Evolutionary conservation across 495 filamentous ascomycete species (phyloP).

Genomic region (Xylaria venustula): DNA sequence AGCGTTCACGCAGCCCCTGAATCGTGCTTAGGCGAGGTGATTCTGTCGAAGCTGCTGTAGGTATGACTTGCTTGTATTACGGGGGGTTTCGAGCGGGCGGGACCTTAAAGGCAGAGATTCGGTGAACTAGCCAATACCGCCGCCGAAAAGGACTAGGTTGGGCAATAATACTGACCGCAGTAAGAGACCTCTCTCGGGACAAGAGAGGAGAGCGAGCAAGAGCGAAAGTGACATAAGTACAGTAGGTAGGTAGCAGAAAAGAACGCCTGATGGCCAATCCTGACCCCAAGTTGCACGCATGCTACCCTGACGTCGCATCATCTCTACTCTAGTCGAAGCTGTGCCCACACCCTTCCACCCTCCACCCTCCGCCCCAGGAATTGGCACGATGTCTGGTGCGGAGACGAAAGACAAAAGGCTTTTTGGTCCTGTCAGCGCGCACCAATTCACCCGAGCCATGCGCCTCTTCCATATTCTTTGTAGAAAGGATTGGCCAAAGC

Average conservation of each 20-base stretch:
- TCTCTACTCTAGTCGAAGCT: background rate
- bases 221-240: too few relatives aligned
- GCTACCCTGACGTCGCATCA: constrained; percentile 10
- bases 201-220: too few relatives aligned
- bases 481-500: background rate
- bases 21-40: constrained; percentile 15
- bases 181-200: too few relatives aligned
- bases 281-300: constrained; percentile 10
- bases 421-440: background rate
- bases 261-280: constrained; percentile 2
- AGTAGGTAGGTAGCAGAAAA: background rate
- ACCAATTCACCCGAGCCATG: constrained; percentile 2
- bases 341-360: background rate
- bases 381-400: background rate
- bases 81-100: background rate
- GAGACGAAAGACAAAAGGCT: background rate
- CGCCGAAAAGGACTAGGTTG: background rate
- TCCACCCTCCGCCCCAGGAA: background rate
- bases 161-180: background rate
- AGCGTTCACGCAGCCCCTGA: constrained; percentile 6
- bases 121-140: background rate
- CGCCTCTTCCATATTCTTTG: background rate
- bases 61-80: background rate
- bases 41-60: background rate
- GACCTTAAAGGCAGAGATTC: background rate